phyloP scores from a whole-genome alignment of 495 filamentous ascomycete species.

The Penicillium paxilli region DNA sequence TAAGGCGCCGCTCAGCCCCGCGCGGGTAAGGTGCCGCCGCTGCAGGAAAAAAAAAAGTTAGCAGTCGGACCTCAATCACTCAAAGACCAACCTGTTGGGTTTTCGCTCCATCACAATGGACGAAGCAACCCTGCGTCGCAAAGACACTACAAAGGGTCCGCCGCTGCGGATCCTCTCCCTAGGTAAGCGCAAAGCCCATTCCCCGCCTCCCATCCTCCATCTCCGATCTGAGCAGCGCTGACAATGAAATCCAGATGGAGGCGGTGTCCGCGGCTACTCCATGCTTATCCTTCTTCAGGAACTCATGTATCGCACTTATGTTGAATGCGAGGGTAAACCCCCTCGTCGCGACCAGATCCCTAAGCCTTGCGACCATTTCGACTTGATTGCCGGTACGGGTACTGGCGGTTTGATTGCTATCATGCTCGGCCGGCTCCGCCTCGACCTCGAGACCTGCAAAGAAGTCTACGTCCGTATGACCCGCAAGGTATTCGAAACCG shows the following conservation, averaged over 20 bases:
- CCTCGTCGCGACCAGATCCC: constrained; percentile 86
- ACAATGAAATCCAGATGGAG: constrained; percentile 70
- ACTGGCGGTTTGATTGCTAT: constrained; percentile 94
- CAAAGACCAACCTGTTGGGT: constrained; percentile 11
- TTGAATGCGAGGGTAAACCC: constrained; percentile 78
- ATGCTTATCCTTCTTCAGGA: constrained; percentile 95
- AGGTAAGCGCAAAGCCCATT: constrained; percentile 58
- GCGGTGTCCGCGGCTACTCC: constrained; percentile 94
- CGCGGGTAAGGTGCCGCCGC: constrained; percentile 29
- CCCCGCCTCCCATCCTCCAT: background rate
- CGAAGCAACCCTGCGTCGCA: constrained; percentile 57
- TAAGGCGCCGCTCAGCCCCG: constrained; percentile 32
- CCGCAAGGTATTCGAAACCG: constrained; percentile 90
- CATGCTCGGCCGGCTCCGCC: constrained; percentile 89
- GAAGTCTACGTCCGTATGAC: constrained; percentile 95
- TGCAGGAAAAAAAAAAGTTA: constrained; percentile 12
- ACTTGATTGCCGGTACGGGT: constrained; percentile 91
- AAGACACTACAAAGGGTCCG: constrained; percentile 93
- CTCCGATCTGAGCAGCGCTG: constrained; percentile 6
- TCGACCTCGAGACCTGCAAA: constrained; percentile 95
- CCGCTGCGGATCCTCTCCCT: constrained; percentile 89
- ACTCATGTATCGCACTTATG: constrained; percentile 91
- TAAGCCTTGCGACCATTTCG: constrained; percentile 97
- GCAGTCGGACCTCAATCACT: constrained; percentile 12
- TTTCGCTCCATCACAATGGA: constrained; percentile 30